Base-by-base conservation (phyloP, 176 grass and related monocot genomes). In the Paspalum notatum region DNA sequence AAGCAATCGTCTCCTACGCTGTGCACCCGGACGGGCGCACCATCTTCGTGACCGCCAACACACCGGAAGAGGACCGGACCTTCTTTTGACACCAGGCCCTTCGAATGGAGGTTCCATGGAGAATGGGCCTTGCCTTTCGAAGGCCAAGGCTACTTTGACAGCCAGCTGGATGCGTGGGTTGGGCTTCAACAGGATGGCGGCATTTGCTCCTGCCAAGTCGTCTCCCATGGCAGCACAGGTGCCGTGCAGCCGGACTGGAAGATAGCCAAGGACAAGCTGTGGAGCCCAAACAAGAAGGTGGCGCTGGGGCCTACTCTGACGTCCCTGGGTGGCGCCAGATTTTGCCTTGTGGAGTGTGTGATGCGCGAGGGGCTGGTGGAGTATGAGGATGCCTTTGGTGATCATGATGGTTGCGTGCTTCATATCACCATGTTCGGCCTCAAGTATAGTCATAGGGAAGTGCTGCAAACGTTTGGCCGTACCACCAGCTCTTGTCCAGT, bases 281-380 rank as follows among this genome's bases (percentile, higher is more conserved):
- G 38, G 63, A 42, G 63, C 38, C 8, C 4, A 41, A 4, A 20
- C 63, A 20, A 20, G 37, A 20, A 20, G 37, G 8, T 42, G 63
- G 17, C 16, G 41, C 8, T 3, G n/a, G 4, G 4, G 38, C 38
- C 63, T 42, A 66, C 63, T 66, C 38, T 42, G 38, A 66, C 63
- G 17, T 66, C n/a, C 63, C 42, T 66, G 63, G 63, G 63, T n/a
- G 63, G 17, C 6, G 17, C 63, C 16, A 66, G 38, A 42, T 66
- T 66, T 66, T 66, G 63, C 63, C n/a, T 66, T n/a, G 63, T 66
- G 38, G 32, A 39, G 61, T 55, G 17, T 9, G n/a, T 58, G 55
- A 16, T 66, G 63, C 17, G 17, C n/a, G 63, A 41, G 17, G 38
- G 63, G n/a, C 38, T 42, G 4, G 9, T 42, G 4, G 9, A 66